Evolutionary conservation across 2,329 filamentous ascomycete genomes (phyloP).

Genomic region (Furcasterigmium furcatum): DNA sequence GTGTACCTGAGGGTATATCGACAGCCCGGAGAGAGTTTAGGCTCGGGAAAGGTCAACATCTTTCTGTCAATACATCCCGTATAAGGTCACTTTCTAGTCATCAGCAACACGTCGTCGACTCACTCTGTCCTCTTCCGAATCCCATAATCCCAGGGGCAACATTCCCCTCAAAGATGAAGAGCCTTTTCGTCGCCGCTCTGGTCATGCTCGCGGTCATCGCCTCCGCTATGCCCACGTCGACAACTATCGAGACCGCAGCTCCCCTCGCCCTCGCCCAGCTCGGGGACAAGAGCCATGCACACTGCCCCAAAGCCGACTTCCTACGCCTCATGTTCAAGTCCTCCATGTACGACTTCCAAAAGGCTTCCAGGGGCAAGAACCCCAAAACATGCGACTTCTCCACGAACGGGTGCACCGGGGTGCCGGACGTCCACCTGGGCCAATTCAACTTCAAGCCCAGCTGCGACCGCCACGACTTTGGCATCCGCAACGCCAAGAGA

Average conservation of each 20-base stretch:
- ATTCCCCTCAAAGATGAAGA: not conserved
- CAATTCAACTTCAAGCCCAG: slow-evolving; percentile 17
- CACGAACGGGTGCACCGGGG: slow-evolving; percentile 18
- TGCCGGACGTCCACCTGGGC: slow-evolving; percentile 18
- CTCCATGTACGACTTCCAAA: not conserved
- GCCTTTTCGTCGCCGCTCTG: not conserved
- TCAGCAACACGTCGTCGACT: not conserved
- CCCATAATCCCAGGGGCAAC: not conserved
- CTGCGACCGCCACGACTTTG: slow-evolving; percentile 20
- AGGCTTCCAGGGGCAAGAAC: slow-evolving; percentile 15
- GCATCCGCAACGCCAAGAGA: slow-evolving; percentile 25
- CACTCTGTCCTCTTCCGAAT: not conserved
- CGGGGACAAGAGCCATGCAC: not conserved
- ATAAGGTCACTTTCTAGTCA: not conserved
- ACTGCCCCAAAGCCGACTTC: not conserved
- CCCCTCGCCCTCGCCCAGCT: not conserved
- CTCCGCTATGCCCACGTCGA: not conserved
- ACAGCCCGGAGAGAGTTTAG: too few species aligned
- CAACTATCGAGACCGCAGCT: not conserved
- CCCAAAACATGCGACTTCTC: slow-evolving; percentile 20
- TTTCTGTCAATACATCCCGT: not conserved
- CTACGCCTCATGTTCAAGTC: slow-evolving; percentile 11
- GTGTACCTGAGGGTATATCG: too few species aligned
- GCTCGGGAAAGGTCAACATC: too few species aligned
- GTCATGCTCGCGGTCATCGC: not conserved